Base-by-base conservation (phyloP, 1,284 basidiomycete genomes). In the Ceratobasidium theobromae region DNA sequence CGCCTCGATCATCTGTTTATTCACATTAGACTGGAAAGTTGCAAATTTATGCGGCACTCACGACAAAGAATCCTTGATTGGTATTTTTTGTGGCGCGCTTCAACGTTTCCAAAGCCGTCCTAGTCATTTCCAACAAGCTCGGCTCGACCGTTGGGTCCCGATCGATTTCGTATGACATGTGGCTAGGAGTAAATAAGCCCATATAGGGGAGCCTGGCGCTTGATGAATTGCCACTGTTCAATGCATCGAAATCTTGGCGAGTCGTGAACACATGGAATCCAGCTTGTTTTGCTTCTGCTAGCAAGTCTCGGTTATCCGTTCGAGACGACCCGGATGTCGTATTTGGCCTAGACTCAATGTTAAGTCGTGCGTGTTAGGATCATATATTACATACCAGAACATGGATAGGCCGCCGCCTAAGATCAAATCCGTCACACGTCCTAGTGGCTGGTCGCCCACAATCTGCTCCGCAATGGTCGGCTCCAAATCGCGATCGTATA, bases 91-190 rank as follows among this genome's bases (percentile, higher is more conserved):
- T 64, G 5, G 60, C 58, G 51, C 69, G 66, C 52, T 72, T 69
- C 27, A 76, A 71, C 1, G 71, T 72, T 23, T 71, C 70, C 27
- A 76, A 70, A 2, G 75, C 74, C 4, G 73, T 73, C 23, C 72
- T 64, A 1, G 74, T 71, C 73, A 76, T 75, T 67, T 75, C 73
- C 38, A 71, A 69, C 41, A 76, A 70, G 9, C 70, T 71, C 2
- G 75, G 75, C 68, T 75, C 71, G 18, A 55, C 46, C 2, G 65
- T 71, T 0, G 70, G 58, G 66, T 73, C 72, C 27, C 75, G 67
- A 68, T 76, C 75, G n/a, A 76, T 66, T 69, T 76, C 74, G 73
- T 74, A 76, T 1, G 71, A 58, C 72, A 75, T 72, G 69, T 75
- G 73, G 23, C 68, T 69, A 16, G 12, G 67, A 55, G 67, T 65